Evolutionary conservation across 345 rosid species (phyloP).

Genomic region (Garcia nutans): DNA sequence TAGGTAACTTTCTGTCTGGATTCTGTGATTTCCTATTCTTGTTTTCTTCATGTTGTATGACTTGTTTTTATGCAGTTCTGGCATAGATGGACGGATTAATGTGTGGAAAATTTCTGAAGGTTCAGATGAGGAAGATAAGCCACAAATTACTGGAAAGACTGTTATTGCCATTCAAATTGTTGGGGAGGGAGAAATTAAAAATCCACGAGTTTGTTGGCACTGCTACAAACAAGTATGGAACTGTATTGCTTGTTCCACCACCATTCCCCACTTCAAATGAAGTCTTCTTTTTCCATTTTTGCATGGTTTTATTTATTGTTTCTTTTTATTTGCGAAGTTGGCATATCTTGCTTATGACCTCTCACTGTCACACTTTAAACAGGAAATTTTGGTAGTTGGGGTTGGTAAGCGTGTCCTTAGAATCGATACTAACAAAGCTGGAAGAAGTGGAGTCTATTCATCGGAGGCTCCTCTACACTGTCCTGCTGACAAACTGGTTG

Average conservation of each 20-base stretch:
- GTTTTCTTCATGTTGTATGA: not conserved
- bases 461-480: conserved; percentile 75
- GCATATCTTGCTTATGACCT: conserved; percentile 1
- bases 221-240: conserved; percentile 70
- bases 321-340: not conserved
- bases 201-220: conserved; percentile 93
- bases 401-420: conserved; percentile 68
- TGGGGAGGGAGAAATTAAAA: conserved; percentile 51
- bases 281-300: not conserved
- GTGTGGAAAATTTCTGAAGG: conserved; percentile 86
- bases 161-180: conserved; percentile 60
- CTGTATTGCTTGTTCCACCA: too few relatives aligned
- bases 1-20: conserved; percentile 47
- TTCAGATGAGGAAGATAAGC: conserved; percentile 66
- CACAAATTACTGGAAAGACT: conserved; percentile 60
- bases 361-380: conserved; percentile 11
- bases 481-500: conserved; percentile 58
- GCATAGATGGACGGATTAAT: conserved; percentile 73
- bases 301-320: not conserved
- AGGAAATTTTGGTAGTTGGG: conserved; percentile 83
- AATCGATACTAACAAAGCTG: conserved; percentile 73
- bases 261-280: not conserved
- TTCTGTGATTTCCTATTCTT: conserved; percentile 1
- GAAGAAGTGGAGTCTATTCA: conserved; percentile 56
- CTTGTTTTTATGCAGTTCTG: conserved; percentile 48